Percentiles rank a stretch among this genome's conserved stretches.
Evolutionary conservation across 441 rosid genomes (phyloP).

Genomic region (Pelargonium fulgidum): DNA sequence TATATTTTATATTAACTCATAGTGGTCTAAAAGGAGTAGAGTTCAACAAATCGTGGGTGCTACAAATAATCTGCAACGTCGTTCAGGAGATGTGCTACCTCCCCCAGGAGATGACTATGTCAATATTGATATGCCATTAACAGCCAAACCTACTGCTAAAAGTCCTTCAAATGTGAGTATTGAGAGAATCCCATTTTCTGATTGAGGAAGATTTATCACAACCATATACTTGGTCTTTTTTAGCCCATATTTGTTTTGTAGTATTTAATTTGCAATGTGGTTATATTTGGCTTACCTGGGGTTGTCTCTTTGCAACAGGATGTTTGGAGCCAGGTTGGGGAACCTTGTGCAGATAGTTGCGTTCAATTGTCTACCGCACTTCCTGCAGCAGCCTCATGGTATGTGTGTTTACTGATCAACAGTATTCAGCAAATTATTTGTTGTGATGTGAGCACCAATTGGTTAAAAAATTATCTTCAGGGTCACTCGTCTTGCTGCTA

Average conservation of each 20-base stretch:
- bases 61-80: constrained; percentile 31
- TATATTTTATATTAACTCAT: not conserved
- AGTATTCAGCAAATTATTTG: constrained; percentile 7
- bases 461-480: constrained; percentile 27
- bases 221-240: not conserved
- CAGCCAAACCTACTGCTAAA: constrained; percentile 38
- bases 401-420: constrained; percentile 9
- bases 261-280: not conserved
- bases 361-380: constrained; percentile 29
- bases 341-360: constrained; percentile 31
- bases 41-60: constrained; percentile 50
- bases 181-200: not conserved
- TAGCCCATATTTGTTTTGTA: not conserved
- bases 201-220: not conserved
- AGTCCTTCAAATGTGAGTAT: constrained; percentile 37
- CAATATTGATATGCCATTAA: constrained; percentile 25
- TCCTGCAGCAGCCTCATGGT: constrained; percentile 56
- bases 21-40: constrained; percentile 40
- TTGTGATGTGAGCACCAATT: constrained; percentile 7
- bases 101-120: constrained; percentile 40
- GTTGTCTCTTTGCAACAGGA: constrained; percentile 24
- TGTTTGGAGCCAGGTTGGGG: constrained; percentile 22
- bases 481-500: constrained; percentile 47
- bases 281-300: not conserved
- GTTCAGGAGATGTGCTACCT: constrained; percentile 45